Base-by-base conservation (phyloP, 495 filamentous ascomycete species). In the Penicillium canescens region DNA sequence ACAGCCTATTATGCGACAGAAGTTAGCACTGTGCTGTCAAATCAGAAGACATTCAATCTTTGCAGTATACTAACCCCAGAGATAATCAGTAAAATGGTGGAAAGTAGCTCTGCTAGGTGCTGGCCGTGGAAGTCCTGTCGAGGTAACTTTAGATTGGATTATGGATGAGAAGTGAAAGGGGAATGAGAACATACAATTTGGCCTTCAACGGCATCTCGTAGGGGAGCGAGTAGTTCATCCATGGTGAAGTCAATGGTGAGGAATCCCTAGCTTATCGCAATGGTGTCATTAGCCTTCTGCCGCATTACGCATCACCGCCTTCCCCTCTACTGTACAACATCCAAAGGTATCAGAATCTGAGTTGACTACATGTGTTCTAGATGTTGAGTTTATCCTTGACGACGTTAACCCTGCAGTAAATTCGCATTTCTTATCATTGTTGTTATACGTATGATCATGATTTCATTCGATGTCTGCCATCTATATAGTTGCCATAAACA, bases 51-150 rank as follows among this genome's bases (percentile, higher is more conserved):
- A 35, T 8, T 16, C 21, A 33, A 31, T 48, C 10, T 10, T 13
- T 39, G 6, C 9, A 42, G 28, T 31, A 31, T 31, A 70, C 85
- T 50, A 82, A 96, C 88, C 21, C 90, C 92, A 18, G 83, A 81
- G 43, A 85, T 65, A n/a, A 84, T 72, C 34, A 97, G 78, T 40
- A 93, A 70, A 39, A 79, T 71, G 10, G 87, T 94, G 44, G 81
- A 86, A 35, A 95, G 70, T 18, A 83, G 65, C 61, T 96, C 92
- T n/a, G 86, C 85, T 42, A 91, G 80, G 58, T 82, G 89, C 70
- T 97, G 92, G 56, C 92, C 92, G 66, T 94, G 83, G 68, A 96
- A 97, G 74, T 97, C 92, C 92, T 96, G 56, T 52, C 48, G 51
- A 43, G 35, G 58, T 42, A 40, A 63, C 63, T 62, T 60, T 57